Evolutionary conservation across 2,329 filamentous ascomycete genomes (phyloP), one percentile per base, ranked within the genome.

Genomic region (Moelleriella libera): DNA sequence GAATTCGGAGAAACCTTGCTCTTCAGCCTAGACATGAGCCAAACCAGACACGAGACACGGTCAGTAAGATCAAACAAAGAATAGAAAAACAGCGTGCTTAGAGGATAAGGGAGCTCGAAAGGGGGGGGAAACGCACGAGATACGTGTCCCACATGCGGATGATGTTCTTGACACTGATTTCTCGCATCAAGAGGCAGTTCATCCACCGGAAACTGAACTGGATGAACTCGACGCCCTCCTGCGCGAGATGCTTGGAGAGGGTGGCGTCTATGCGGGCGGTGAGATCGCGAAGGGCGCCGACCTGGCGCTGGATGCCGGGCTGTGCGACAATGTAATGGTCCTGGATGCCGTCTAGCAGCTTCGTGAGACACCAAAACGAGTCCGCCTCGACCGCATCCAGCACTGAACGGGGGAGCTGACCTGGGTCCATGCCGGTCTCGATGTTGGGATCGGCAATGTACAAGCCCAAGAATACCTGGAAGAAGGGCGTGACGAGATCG

Each of bases 121-220:
- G 29, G 7, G 30, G 5, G 9, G 5, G 12, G 11, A 28, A 21
- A 67, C 80, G 62, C 71, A 96, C 90, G 69, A 98, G 78, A 68
- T 98, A 98, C 30, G 92, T 98, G 65, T 98, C 92, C 92, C 92
- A 98, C 92, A 98, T 98, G 56, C 92, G 77, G 53, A 98, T 94
- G 0, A 88, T 96, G 62, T 96, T 97, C 63, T 83, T 86, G 49
- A 98, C 90, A 61, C 85, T 95, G 54, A 98, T 85, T 68, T 98
- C 92, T 53, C 92, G 79, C 92, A 98, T 98, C 54, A 98, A 72
- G 46, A 98, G 77, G 64, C 92, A 98, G 60, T 98, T 98, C 92
- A 98, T 98, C 92, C 92, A 98, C 48, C 92, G 78, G 63, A 98
- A 98, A 65, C 88, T 96, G 67, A 98, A 98, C 61, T 98, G 92